Percentiles rank a stretch among this genome's conserved stretches.
Evolutionary conservation across 345 rosid species (phyloP).

Genomic region (Tarenaya hassleriana): DNA sequence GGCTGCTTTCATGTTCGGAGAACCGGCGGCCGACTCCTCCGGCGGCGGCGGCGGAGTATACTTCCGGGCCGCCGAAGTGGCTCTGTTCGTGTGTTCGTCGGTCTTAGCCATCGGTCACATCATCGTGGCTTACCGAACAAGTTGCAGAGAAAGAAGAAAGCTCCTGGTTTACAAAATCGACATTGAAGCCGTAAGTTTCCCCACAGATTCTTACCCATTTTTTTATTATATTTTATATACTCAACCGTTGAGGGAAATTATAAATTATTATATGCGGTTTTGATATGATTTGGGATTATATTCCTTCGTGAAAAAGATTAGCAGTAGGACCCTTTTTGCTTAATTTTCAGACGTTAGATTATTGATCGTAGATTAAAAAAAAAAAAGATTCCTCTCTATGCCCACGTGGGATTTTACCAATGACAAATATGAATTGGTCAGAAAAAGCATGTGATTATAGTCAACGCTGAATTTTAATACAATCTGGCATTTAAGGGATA

Average conservation of each 20-base stretch:
- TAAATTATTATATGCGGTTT: conserved; percentile 1
- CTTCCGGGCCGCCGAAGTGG: conserved; percentile 51
- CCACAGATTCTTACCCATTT: conserved; percentile 3
- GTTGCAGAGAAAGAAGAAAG: conserved; percentile 87
- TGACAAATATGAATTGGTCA: conserved; percentile 12
- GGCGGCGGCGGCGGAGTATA: conserved; percentile 37
- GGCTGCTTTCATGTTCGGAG: conserved; percentile 64
- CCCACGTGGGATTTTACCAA: conserved; percentile 9
- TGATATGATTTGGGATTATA: neutral
- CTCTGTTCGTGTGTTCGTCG: conserved; percentile 60
- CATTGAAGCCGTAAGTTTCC: conserved; percentile 87
- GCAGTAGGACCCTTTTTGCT: conserved; percentile 19
- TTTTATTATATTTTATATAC: neutral
- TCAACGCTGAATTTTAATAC: conserved; percentile 18
- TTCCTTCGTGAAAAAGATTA: conserved; percentile 28
- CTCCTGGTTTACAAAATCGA: conserved; percentile 91
- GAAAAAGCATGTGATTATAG: conserved; percentile 26
- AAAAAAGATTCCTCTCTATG: neutral
- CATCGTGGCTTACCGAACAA: conserved; percentile 68
- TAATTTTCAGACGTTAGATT: conserved; percentile 18
- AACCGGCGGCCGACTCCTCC: conserved; percentile 23
- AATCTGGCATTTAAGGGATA: conserved; percentile 5
- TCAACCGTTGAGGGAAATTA: conserved; percentile 16
- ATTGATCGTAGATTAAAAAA: conserved; percentile 1
- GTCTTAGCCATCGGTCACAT: conserved; percentile 66